Percentiles rank a stretch among this genome's conserved stretches.
phyloP scores from a whole-genome alignment of 306 rosid species.

The Lagenaria siceraria region DNA sequence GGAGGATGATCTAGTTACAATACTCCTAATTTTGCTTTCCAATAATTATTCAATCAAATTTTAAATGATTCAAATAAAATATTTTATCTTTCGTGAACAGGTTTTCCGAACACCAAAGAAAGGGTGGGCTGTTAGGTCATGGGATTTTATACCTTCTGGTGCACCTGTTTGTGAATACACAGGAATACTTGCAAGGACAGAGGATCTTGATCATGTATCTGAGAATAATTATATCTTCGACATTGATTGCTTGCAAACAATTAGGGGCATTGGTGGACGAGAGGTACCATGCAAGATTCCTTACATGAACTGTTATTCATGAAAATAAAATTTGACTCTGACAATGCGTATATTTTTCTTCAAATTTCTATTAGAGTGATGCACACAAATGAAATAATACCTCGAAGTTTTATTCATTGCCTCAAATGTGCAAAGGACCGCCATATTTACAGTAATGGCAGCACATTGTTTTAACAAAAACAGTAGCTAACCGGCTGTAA shows the following conservation, averaged over 20 bases:
- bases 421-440: too few relatives aligned
- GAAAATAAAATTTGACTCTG: neutral
- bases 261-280: slow-evolving; percentile 81
- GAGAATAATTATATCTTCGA: slow-evolving; percentile 85
- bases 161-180: slow-evolving; percentile 93
- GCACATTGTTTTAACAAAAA: too few relatives aligned
- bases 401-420: too few relatives aligned
- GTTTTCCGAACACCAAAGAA: slow-evolving; percentile 84
- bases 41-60: neutral
- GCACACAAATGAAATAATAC: too few relatives aligned
- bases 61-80: neutral
- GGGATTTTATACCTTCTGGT: slow-evolving; percentile 98
- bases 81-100: slow-evolving; percentile 20
- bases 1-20: neutral
- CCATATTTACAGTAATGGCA: too few relatives aligned
- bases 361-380: too few relatives aligned
- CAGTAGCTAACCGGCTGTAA: too few relatives aligned
- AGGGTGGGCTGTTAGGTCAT: slow-evolving; percentile 97
- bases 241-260: slow-evolving; percentile 87
- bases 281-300: slow-evolving; percentile 39
- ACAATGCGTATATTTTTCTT: neutral
- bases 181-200: slow-evolving; percentile 62
- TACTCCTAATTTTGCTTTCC: neutral
- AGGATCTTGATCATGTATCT: slow-evolving; percentile 47
- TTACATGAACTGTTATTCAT: neutral